Conservation (phyloP, 169 alveolate genomes). For the Theileria annulata region DNA sequence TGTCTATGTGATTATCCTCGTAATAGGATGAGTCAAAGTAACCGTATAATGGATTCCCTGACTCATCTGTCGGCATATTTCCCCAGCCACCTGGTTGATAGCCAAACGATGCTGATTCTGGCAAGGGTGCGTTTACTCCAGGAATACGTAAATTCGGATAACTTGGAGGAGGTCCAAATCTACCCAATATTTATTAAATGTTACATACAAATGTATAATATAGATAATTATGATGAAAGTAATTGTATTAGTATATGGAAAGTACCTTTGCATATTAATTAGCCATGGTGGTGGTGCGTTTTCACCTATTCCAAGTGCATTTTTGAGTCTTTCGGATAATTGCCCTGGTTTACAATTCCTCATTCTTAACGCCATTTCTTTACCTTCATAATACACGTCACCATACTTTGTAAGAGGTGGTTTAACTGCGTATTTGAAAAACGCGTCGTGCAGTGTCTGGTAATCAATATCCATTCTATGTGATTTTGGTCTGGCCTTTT, state of each 20-base stretch:
- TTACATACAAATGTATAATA: background rate
- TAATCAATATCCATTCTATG: conserved; percentile 96
- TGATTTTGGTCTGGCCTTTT: conserved; percentile 95
- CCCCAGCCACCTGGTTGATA: conserved; percentile 93
- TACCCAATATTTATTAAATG: background rate
- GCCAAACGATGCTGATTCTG: conserved; percentile 84
- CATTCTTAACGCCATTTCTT: conserved; percentile 93
- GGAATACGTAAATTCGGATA: conserved; percentile 96
- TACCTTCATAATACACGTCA: conserved; percentile 97
- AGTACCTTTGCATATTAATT: conserved; percentile 93
- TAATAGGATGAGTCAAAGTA: conserved; percentile 68
- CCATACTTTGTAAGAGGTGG: conserved; percentile 95
- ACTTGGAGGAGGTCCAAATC: conserved; percentile 98
- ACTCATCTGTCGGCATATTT: conserved; percentile 81
- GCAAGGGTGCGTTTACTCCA: conserved; percentile 93
- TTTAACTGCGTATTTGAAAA: conserved; percentile 94
- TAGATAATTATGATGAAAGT: background rate
- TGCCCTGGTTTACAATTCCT: conserved; percentile 94
- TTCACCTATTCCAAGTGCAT: conserved; percentile 95
- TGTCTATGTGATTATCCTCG: conserved; percentile 56
- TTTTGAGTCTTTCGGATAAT: conserved; percentile 89
- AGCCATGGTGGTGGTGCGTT: conserved; percentile 97
- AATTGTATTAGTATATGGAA: background rate
- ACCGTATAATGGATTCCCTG: conserved; percentile 79
- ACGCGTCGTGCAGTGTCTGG: conserved; percentile 97